Evolutionary conservation across 805 yeast genomes (phyloP).

Genomic region (Candida wancherniae): DNA sequence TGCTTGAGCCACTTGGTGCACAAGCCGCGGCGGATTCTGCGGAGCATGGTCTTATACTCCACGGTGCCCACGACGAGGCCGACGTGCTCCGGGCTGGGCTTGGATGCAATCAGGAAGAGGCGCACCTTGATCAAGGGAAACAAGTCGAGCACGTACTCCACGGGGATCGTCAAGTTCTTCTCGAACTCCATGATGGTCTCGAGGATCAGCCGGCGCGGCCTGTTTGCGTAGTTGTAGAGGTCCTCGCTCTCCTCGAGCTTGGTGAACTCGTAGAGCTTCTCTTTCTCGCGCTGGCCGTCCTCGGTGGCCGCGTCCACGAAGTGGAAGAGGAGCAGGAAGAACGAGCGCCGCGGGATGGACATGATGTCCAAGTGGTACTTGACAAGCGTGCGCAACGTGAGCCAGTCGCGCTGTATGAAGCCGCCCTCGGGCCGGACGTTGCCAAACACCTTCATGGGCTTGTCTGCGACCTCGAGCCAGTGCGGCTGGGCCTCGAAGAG

Average conservation of each 20-base stretch:
- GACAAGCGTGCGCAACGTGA: constrained; percentile 69
- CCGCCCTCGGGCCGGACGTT: constrained; percentile 54
- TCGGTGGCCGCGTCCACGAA: constrained; percentile 48
- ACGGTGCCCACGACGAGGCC: constrained; percentile 82
- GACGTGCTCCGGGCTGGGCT: constrained; percentile 35
- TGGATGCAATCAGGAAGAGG: constrained; percentile 78
- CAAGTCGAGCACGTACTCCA: constrained; percentile 68
- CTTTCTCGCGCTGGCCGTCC: constrained; percentile 66
- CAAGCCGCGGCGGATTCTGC: constrained; percentile 71
- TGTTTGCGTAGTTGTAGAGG: constrained; percentile 81
- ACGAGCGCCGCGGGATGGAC: constrained; percentile 79
- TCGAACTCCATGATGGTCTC: constrained; percentile 83
- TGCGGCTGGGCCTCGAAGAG: constrained; percentile 61
- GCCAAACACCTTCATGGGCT: constrained; percentile 39
- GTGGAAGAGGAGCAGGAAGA: constrained; percentile 69
- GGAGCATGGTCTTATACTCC: constrained; percentile 75
- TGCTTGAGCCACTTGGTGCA: constrained; percentile 72
- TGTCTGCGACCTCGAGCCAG: constrained; percentile 72
- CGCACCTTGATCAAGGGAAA: constrained; percentile 80
- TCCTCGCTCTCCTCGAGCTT: constrained; percentile 72
- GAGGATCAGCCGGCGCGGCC: constrained; percentile 83
- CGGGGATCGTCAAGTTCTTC: constrained; percentile 64
- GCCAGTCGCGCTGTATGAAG: constrained; percentile 37
- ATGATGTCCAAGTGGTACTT: constrained; percentile 78
- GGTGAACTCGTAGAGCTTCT: constrained; percentile 71